Conservation (phyloP, 2,329 filamentous ascomycete species). For the Colletotrichum destructivum region DNA sequence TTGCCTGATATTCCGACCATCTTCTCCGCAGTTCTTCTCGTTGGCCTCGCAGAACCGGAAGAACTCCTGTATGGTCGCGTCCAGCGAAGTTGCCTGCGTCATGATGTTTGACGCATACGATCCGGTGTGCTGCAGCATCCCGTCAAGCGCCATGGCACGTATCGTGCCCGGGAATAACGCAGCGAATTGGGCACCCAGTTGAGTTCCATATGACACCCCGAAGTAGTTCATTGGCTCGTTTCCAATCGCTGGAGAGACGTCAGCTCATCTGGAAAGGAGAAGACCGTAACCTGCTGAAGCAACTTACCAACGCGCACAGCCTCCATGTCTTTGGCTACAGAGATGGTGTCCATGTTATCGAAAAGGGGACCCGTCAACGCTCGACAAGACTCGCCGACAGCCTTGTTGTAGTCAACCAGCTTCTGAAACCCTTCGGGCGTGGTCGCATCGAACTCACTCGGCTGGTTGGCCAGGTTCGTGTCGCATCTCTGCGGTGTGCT, state of each 20-base stretch:
- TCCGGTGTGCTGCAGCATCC: slow-evolving; percentile 36
- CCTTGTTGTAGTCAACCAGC: slow-evolving; percentile 30
- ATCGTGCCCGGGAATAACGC: slow-evolving; percentile 20
- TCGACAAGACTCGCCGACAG: slow-evolving; percentile 32
- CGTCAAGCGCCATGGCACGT: slow-evolving; percentile 36
- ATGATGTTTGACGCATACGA: slow-evolving; percentile 32
- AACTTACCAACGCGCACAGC: slow-evolving; percentile 23
- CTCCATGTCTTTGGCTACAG: slow-evolving; percentile 37
- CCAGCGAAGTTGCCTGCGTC: slow-evolving; percentile 37
- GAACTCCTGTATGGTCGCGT: slow-evolving; percentile 36
- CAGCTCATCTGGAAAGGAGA: background rate
- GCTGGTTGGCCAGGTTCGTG: slow-evolving; percentile 20
- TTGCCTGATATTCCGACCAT: slow-evolving; percentile 21
- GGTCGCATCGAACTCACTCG: slow-evolving; percentile 34
- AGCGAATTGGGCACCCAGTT: slow-evolving; percentile 30
- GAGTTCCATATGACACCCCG: slow-evolving; percentile 34
- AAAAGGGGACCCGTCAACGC: slow-evolving; percentile 23
- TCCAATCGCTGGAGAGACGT: background rate
- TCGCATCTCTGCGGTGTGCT: slow-evolving; percentile 31
- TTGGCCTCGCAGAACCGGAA: slow-evolving; percentile 35
- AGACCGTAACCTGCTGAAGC: too few species aligned
- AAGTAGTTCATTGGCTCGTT: slow-evolving; percentile 34
- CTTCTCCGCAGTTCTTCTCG: slow-evolving; percentile 17
- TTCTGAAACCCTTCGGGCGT: slow-evolving; percentile 33
- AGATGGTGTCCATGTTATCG: slow-evolving; percentile 31